Conservation (phyloP, 2,329 filamentous ascomycete genomes). For the Trichophyton benhamiae region DNA sequence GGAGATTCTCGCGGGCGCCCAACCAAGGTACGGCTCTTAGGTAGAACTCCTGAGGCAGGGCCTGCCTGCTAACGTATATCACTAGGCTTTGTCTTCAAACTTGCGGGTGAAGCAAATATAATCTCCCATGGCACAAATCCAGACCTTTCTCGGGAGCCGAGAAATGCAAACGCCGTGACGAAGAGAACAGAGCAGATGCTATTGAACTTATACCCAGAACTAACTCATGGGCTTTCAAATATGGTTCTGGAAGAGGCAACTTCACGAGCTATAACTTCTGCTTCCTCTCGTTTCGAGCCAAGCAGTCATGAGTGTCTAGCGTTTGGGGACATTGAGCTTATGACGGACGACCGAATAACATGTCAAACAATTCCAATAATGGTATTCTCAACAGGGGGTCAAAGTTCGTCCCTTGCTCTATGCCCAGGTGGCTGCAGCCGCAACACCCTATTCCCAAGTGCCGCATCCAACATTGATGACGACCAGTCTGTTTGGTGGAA, state of each 20-base stretch:
- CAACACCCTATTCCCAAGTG: too few relatives aligned
- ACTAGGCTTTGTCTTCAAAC: neutral
- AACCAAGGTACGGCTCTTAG: slow-evolving; percentile 17
- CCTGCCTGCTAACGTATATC: neutral
- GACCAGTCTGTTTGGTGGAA: slow-evolving; percentile 29
- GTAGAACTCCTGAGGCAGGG: neutral
- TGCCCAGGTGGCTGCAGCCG: neutral
- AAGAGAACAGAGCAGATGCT: slow-evolving; percentile 12
- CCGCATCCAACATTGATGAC: neutral
- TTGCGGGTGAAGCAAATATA: neutral
- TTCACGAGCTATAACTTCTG: slow-evolving; percentile 23
- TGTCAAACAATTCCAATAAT: slow-evolving; percentile 25
- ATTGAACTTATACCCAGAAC: slow-evolving; percentile 24
- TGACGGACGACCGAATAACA: slow-evolving; percentile 19
- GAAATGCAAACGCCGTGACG: neutral
- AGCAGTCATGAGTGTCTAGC: slow-evolving; percentile 34
- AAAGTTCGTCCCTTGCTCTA: slow-evolving; percentile 29
- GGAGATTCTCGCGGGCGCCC: slow-evolving; percentile 37
- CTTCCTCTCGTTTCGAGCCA: slow-evolving; percentile 25
- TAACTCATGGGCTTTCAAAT: slow-evolving; percentile 23
- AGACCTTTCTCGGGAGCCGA: neutral
- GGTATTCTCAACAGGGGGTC: slow-evolving; percentile 16
- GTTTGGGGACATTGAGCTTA: slow-evolving; percentile 37
- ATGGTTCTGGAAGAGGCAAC: slow-evolving; percentile 21
- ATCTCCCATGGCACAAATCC: neutral